Conservation (phyloP, 148 eudicot genomes). For the Drosera capensis region DNA sequence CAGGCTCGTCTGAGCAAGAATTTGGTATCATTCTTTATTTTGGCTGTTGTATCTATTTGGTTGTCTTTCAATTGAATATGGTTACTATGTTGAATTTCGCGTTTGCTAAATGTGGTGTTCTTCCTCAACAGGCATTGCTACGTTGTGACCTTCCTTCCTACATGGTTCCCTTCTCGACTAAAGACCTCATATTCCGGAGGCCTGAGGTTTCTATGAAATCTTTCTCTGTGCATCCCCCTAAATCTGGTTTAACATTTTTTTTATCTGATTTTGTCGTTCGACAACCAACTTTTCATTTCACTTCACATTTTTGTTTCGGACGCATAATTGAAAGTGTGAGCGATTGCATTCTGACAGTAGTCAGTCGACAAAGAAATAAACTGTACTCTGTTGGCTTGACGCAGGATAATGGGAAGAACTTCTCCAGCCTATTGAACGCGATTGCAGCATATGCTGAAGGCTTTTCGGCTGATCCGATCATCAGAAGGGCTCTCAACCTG, state of each 20-base stretch:
- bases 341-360: too few relatives aligned
- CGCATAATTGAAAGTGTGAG: too few relatives aligned
- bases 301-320: too few relatives aligned
- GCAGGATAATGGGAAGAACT: constrained; percentile 91
- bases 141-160: constrained; percentile 88
- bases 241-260: background rate
- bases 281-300: too few relatives aligned
- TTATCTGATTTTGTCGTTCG: background rate
- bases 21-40: constrained; percentile 60
- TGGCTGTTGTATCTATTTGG: constrained; percentile 6
- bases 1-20: constrained; percentile 72
- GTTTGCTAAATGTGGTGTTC: background rate
- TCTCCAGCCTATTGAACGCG: constrained; percentile 65
- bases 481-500: constrained; percentile 57
- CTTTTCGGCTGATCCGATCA: constrained; percentile 72
- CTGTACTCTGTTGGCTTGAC: constrained; percentile 2
- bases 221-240: background rate
- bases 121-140: constrained; percentile 87
- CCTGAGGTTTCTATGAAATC: constrained; percentile 56
- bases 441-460: constrained; percentile 97
- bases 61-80: background rate
- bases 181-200: constrained; percentile 40
- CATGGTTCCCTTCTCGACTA: constrained; percentile 73
- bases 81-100: background rate
- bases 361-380: too few relatives aligned